Conservation (phyloP, 257 asterid species). For the Salvia hispanica region DNA sequence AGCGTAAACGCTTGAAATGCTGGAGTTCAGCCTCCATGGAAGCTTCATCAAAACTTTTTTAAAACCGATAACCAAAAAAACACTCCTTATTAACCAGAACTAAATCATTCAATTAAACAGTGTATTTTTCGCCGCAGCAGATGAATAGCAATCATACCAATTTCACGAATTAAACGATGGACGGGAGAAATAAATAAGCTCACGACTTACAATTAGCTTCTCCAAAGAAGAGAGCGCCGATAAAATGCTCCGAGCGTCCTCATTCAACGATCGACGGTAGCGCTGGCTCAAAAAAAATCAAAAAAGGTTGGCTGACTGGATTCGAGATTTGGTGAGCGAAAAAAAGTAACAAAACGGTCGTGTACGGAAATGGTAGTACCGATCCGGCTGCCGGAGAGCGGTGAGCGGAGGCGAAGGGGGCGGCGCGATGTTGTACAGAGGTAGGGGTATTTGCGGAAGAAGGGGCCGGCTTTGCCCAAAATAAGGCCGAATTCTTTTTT, state of each 20-base stretch:
- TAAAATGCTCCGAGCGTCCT: conserved; percentile 18
- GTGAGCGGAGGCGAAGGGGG: conserved; percentile 22
- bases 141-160: background rate
- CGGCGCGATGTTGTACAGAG: conserved; percentile 27
- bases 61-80: background rate
- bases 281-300: background rate
- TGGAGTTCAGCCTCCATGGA: conserved; percentile 8
- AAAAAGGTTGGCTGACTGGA: conserved; percentile 5
- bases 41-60: background rate
- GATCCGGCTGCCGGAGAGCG: conserved; percentile 29
- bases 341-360: background rate
- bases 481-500: background rate
- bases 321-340: background rate
- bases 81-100: background rate
- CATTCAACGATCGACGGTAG: conserved; percentile 1
- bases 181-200: background rate
- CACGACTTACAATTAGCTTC: background rate
- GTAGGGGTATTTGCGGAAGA: conserved; percentile 26
- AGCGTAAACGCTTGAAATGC: background rate
- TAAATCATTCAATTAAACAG: background rate
- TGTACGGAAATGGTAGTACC: conserved; percentile 1
- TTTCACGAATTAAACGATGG: conserved; percentile 11
- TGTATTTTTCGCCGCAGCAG: background rate
- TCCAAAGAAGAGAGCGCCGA: conserved; percentile 15
- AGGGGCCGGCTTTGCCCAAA: background rate